Percentiles rank a stretch among this genome's conserved stretches.
phyloP scores from a whole-genome alignment of 108 stramenopile species.

The Chaetoceros tenuissimus region DNA sequence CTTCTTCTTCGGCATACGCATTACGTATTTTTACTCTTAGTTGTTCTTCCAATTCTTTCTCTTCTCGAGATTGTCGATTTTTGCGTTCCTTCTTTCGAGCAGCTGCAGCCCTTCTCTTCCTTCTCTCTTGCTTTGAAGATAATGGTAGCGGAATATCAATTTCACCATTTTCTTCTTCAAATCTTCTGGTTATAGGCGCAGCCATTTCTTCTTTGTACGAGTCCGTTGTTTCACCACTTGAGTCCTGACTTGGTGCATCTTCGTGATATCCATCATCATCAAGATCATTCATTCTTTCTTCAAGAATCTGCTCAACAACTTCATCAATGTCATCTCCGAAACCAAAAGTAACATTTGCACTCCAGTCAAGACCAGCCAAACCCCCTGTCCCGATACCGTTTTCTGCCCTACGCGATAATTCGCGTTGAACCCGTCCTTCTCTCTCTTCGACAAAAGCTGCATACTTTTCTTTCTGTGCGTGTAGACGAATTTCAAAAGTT shows the following conservation, averaged over 20 bases:
- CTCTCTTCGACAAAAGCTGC: conserved; percentile 23
- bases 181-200: not conserved
- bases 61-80: not conserved
- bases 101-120: not conserved
- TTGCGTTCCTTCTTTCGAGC: not conserved
- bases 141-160: not conserved
- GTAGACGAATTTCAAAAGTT: conserved; percentile 26
- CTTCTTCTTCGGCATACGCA: conserved; percentile 1
- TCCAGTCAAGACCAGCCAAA: not conserved
- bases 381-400: not conserved
- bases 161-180: not conserved
- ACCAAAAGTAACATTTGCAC: not conserved
- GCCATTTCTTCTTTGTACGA: not conserved
- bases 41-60: conserved; percentile 5
- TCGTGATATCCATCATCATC: conserved; percentile 18
- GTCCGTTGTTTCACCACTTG: conserved; percentile 8
- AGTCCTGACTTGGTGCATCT: conserved; percentile 20
- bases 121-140: not conserved
- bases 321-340: not conserved
- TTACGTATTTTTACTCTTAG: conserved; percentile 8
- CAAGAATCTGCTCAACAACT: not conserved
- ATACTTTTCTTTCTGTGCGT: conserved; percentile 16
- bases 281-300: conserved; percentile 5
- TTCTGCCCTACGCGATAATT: conserved; percentile 16
- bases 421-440: conserved; percentile 18